These are phyloP conservation scores for Salmacisia buchloeana DNA, from an alignment of 1,284 basidiomycete species.

Conservation along the genomic window DNA sequence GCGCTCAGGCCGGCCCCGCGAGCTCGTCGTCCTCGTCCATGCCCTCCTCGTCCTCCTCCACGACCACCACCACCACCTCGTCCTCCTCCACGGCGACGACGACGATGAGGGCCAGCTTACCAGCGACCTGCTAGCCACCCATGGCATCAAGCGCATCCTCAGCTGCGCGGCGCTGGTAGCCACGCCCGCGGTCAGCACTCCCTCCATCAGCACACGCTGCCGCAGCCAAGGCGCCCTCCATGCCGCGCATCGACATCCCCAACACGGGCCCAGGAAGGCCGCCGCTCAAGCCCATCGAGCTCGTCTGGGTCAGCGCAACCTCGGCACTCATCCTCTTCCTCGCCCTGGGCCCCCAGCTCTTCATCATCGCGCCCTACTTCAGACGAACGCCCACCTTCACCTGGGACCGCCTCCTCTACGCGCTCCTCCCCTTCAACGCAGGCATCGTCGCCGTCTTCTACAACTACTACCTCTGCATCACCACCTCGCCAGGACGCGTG, in stretches of 20 bases:
- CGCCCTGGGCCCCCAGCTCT: slow-evolving; percentile 33
- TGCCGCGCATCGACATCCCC: neutral
- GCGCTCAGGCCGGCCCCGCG: no score
- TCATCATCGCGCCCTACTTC: slow-evolving; percentile 42
- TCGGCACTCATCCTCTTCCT: slow-evolving; percentile 33
- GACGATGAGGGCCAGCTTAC: no score
- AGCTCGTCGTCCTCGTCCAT: no score
- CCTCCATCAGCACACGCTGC: no score
- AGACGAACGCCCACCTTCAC: slow-evolving; percentile 26
- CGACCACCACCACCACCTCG: no score
- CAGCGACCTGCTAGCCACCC: no score
- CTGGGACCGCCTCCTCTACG: slow-evolving; percentile 61
- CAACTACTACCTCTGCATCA: slow-evolving; percentile 41
- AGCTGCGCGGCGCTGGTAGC: no score
- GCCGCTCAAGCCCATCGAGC: neutral
- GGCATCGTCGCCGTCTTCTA: slow-evolving; percentile 29
- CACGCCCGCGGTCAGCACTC: no score
- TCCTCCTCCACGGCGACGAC: no score
- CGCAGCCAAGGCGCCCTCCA: no score
- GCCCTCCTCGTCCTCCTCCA: no score
- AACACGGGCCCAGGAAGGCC: neutral
- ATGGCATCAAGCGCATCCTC: no score
- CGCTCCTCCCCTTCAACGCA: slow-evolving; percentile 84
- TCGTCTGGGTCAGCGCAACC: slow-evolving; percentile 24
- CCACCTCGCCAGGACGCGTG: slow-evolving; percentile 36